Conservation (phyloP, 225 moss, liverwort and hornwort genomes). For the Physcomitrellopsis africana region DNA sequence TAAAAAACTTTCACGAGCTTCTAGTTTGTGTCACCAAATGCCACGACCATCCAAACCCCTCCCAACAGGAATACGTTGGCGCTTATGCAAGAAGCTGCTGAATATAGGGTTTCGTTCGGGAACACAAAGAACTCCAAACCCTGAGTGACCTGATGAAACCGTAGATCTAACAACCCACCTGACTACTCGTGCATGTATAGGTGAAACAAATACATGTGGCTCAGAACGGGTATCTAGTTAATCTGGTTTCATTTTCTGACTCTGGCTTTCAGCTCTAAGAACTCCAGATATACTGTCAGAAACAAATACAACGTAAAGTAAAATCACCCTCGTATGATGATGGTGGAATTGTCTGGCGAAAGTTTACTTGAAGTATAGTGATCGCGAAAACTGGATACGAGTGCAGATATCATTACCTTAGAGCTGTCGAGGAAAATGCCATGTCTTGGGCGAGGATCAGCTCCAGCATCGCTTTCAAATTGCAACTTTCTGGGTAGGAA, state of each 20-base stretch:
- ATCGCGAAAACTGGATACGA: neutral
- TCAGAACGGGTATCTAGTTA: too few relatives aligned
- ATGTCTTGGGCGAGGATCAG: neutral
- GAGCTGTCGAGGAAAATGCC: neutral
- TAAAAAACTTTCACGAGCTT: conserved; percentile 10
- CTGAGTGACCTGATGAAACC: neutral
- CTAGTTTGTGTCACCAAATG: conserved; percentile 16
- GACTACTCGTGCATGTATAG: too few relatives aligned
- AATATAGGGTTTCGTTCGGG: neutral
- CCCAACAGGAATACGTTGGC: neutral
- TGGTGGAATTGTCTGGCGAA: too few relatives aligned
- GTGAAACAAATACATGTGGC: too few relatives aligned
- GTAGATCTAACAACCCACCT: too few relatives aligned
- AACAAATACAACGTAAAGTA: too few relatives aligned
- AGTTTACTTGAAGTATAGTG: neutral
- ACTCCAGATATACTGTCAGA: too few relatives aligned
- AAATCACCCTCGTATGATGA: too few relatives aligned
- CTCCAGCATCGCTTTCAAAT: neutral
- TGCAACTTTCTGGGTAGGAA: neutral
- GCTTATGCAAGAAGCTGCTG: neutral
- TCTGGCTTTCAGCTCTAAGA: too few relatives aligned
- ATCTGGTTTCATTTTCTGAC: too few relatives aligned
- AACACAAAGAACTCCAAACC: neutral
- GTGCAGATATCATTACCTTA: neutral
- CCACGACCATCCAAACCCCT: neutral